These are phyloP conservation scores for Boletus pseudo-olivaceus DNA, from an alignment of 768 basidiomycete species.

Conservation along the genomic window DNA sequence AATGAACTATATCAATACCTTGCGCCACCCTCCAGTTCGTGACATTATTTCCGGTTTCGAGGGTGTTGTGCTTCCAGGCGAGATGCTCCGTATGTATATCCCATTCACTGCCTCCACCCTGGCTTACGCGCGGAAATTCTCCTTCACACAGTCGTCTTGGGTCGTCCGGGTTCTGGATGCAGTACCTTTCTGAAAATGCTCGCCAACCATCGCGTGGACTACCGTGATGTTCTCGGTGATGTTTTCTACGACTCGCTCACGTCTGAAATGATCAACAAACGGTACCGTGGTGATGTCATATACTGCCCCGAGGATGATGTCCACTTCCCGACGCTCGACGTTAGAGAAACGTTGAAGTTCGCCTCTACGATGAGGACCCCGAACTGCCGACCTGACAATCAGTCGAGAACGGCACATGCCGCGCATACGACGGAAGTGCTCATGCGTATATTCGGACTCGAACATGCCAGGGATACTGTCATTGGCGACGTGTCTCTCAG, in stretches of 20 bases:
- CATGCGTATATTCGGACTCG: constrained; percentile 70
- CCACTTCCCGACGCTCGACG: constrained; percentile 37
- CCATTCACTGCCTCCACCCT: constrained; percentile 7
- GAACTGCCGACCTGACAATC: constrained; percentile 19
- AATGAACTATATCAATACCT: constrained; percentile 35
- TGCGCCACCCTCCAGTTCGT: constrained; percentile 47
- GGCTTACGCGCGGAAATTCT: not conserved
- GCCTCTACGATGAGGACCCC: constrained; percentile 49
- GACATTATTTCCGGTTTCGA: constrained; percentile 63
- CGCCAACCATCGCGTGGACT: constrained; percentile 43
- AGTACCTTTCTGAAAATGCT: constrained; percentile 50
- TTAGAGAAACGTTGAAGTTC: constrained; percentile 47
- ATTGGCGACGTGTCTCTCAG: constrained; percentile 76
- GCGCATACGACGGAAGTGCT: constrained; percentile 42
- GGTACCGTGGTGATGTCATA: constrained; percentile 46
- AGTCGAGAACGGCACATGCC: constrained; percentile 29
- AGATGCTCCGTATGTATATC: constrained; percentile 66
- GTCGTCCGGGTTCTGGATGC: constrained; percentile 69
- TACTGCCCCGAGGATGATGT: constrained; percentile 35
- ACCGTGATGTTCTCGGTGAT: constrained; percentile 38
- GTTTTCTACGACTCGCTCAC: constrained; percentile 47
- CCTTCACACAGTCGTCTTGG: constrained; percentile 62
- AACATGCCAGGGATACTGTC: constrained; percentile 65
- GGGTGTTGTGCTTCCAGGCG: constrained; percentile 62
- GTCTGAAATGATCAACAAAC: constrained; percentile 40